Base-by-base conservation (phyloP, 225 moss, liverwort and hornwort species). In the Sphagnum tenellum region DNA sequence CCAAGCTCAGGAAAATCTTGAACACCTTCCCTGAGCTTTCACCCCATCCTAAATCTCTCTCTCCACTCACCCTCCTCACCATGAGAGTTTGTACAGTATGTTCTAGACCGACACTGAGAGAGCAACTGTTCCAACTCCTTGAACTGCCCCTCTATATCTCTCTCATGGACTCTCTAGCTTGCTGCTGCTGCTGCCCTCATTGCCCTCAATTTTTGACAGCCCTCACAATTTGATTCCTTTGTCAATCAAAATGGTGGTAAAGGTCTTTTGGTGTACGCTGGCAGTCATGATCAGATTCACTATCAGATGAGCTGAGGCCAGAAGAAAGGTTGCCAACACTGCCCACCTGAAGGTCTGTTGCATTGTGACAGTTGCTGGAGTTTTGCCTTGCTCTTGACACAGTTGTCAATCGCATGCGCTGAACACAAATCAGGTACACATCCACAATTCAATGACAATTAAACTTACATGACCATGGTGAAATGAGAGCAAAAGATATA, bases 291-390 rank as follows among this genome's bases (percentile, higher is more conserved):
- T 98, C 98, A 50, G 98, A 98, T 74, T 98, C 98, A 67, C 90
- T 98, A 75, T 98, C 98, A 29, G 98, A 98, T 59, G 78, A 74
- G 71, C 82, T 93, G 77, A 98, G 72, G 70, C 93, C 84, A 29
- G 98, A 98, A n/a, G 90, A 93, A 73, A 91, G 81, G 79, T 93
- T 98, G 66, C 88, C 90, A 67, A 89, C 81, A 76, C 98, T 93
- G 62, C 89, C 93, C 47, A 93, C 88, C 44, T 72, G 86, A 11
- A 83, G 67, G 62, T 86, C 84, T 79, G 78, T 75, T 74, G 76
- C 75, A 71, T 81, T 77, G 66, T 69, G 82, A 69, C 75, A 87
- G 75, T 83, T 93, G 73, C 84, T 74, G 60, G 78, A 72, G 68
- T 78, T 80, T 55, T 75, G 82, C 50, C 82, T 76, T 45, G 90